Conservation (phyloP, 768 basidiomycete species). For the Leccinum ochraceum region DNA sequence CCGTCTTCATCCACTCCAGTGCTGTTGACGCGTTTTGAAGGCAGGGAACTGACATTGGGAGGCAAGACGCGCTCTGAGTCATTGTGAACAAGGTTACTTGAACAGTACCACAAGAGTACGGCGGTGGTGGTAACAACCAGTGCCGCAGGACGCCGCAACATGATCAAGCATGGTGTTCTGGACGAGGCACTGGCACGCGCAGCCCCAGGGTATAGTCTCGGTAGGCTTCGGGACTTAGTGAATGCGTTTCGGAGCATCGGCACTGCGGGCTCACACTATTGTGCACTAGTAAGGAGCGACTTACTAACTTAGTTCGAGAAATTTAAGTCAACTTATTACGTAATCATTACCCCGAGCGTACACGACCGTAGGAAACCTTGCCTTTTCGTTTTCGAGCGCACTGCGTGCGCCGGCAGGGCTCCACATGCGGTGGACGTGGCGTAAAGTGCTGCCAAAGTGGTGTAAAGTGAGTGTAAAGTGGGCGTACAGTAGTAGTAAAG, state of each 20-base stretch:
- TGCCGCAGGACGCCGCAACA: conserved; percentile 15
- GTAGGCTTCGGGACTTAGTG: conserved; percentile 2
- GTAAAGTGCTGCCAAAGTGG: too few species aligned
- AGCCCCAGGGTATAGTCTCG: conserved; percentile 10
- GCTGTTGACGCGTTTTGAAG: conserved; percentile 17
- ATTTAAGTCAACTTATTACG: too few species aligned
- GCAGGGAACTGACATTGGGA: conserved; percentile 2
- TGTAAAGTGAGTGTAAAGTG: too few species aligned
- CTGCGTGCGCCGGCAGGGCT: too few species aligned
- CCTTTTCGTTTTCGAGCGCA: too few species aligned
- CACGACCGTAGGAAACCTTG: too few species aligned
- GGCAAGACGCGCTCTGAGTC: conserved; percentile 28
- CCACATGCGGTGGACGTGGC: too few species aligned
- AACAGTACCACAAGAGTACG: conserved; percentile 41
- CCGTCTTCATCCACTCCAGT: conserved; percentile 28
- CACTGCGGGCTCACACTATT: conserved; percentile 33
- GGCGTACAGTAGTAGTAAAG: too few species aligned
- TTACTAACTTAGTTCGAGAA: too few species aligned
- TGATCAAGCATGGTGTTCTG: conserved; percentile 5
- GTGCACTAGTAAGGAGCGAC: too few species aligned
- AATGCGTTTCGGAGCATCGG: conserved; percentile 17
- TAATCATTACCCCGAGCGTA: too few species aligned
- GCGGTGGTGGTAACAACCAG: conserved; percentile 26
- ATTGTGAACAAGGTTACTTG: conserved; percentile 36
- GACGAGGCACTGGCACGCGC: neutral